Percentiles rank a stretch among this genome's conserved stretches.
These are phyloP conservation scores for Psophocarpus tetragonolobus DNA, from an alignment of 306 rosid species.

Conservation along the genomic window DNA sequence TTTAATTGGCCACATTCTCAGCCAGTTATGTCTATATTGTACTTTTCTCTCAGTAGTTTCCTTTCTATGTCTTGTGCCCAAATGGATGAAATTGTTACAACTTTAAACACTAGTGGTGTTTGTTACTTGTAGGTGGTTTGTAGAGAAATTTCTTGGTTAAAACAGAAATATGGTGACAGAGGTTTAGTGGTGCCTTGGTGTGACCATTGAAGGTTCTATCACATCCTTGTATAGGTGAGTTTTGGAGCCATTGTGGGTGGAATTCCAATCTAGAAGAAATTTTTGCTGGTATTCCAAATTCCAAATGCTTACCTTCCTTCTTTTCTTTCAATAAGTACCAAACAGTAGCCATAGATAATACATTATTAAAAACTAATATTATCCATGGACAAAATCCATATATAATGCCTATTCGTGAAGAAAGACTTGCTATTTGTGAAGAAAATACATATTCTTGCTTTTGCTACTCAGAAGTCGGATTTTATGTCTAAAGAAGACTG, in stretches of 20 bases:
- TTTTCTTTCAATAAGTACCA: slow-evolving; percentile 10
- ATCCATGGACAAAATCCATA: too few species aligned
- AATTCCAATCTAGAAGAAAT: background rate
- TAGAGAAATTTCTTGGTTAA: background rate
- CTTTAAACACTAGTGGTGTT: slow-evolving; percentile 5
- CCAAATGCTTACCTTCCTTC: slow-evolving; percentile 1
- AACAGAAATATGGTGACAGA: background rate
- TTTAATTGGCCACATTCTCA: background rate
- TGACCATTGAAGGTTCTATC: slow-evolving; percentile 19
- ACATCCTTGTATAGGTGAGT: background rate
- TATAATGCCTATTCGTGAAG: too few species aligned
- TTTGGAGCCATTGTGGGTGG: slow-evolving; percentile 24
- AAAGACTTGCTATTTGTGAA: too few species aligned
- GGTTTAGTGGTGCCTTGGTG: slow-evolving; percentile 10
- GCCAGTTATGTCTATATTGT: background rate
- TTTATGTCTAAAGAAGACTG: too few species aligned
- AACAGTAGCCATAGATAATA: slow-evolving; percentile 13
- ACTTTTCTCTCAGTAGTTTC: slow-evolving; percentile 17
- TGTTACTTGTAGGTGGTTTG: slow-evolving; percentile 8
- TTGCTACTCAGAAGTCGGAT: too few species aligned
- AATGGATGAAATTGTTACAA: background rate
- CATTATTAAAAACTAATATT: too few species aligned
- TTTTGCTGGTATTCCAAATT: slow-evolving; percentile 12
- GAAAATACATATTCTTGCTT: too few species aligned
- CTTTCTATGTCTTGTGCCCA: slow-evolving; percentile 1